These are phyloP conservation scores for Metschnikowia cubensis DNA, from an alignment of 805 yeast genomes.

Conservation along the genomic window DNA sequence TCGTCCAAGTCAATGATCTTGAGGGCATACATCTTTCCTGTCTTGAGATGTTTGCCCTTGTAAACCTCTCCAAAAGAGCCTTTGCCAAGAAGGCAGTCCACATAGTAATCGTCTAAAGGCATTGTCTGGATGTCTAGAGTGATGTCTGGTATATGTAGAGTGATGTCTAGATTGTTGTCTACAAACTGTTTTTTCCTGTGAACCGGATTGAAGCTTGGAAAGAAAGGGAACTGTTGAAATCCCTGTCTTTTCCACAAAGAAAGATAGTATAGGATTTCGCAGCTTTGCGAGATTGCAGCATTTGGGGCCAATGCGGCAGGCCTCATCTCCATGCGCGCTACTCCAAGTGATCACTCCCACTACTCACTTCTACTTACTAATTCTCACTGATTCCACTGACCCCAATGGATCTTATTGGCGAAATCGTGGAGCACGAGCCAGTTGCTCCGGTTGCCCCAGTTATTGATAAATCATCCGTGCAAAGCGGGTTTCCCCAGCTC, in stretches of 20 bases:
- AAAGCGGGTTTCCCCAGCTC: conserved; percentile 36
- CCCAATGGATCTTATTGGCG: conserved; percentile 65
- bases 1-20: conserved; percentile 81
- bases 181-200: not conserved
- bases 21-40: conserved; percentile 63
- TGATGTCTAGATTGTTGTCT: too few species aligned
- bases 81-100: conserved; percentile 46
- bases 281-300: conserved; percentile 6
- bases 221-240: not conserved
- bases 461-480: conserved; percentile 10
- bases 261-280: conserved; percentile 1
- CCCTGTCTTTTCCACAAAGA: conserved; percentile 1
- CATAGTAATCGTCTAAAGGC: conserved; percentile 17
- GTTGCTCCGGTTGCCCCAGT: conserved; percentile 25
- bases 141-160: too few species aligned
- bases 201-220: not conserved
- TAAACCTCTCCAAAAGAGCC: conserved; percentile 90
- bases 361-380: too few species aligned
- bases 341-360: not conserved
- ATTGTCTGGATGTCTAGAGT: conserved; percentile 2
- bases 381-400: not conserved
- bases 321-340: conserved; percentile 2
- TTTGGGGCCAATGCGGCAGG: not conserved
- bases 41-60: conserved; percentile 41
- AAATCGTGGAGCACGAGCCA: conserved; percentile 62